Conservation (phyloP, 2,329 filamentous ascomycete species). For the Pseudogymnoascus sp. region DNA sequence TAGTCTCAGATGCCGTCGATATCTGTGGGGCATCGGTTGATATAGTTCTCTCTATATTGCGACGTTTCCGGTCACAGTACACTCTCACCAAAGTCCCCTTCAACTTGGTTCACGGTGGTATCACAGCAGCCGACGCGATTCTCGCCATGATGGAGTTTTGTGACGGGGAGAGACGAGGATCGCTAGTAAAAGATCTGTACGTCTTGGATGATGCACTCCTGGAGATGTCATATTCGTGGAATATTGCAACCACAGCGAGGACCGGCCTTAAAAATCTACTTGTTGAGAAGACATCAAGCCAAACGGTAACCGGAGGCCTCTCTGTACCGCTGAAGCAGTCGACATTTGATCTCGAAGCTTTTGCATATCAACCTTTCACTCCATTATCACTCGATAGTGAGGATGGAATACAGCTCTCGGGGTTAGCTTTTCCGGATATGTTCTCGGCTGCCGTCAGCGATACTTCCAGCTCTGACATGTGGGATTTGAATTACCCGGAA, state of each 20-base stretch:
- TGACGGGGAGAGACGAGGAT: not conserved
- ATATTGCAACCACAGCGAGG: not conserved
- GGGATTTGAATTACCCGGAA: slow-evolving; percentile 3
- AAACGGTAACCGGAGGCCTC: not conserved
- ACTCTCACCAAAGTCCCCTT: slow-evolving; percentile 13
- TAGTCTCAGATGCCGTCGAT: not conserved
- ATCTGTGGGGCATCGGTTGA: slow-evolving; percentile 16
- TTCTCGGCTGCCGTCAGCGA: slow-evolving; percentile 8
- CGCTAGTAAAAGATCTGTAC: not conserved
- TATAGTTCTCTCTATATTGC: slow-evolving; percentile 14
- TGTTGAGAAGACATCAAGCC: not conserved
- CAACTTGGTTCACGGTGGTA: slow-evolving; percentile 15
- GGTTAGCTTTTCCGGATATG: not conserved
- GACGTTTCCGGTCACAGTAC: slow-evolving; percentile 17
- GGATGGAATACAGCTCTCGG: not conserved
- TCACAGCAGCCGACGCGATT: slow-evolving; percentile 15
- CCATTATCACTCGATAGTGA: not conserved
- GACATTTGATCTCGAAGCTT: not conserved
- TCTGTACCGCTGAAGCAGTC: not conserved
- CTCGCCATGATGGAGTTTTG: slow-evolving; percentile 9
- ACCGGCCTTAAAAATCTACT: not conserved
- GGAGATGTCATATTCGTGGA: slow-evolving; percentile 3
- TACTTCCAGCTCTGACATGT: slow-evolving; percentile 7
- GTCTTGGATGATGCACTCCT: not conserved
- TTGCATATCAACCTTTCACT: not conserved